These are phyloP conservation scores for Filobasidium floriforme DNA, from an alignment of 768 basidiomycete species.

Conservation along the genomic window DNA sequence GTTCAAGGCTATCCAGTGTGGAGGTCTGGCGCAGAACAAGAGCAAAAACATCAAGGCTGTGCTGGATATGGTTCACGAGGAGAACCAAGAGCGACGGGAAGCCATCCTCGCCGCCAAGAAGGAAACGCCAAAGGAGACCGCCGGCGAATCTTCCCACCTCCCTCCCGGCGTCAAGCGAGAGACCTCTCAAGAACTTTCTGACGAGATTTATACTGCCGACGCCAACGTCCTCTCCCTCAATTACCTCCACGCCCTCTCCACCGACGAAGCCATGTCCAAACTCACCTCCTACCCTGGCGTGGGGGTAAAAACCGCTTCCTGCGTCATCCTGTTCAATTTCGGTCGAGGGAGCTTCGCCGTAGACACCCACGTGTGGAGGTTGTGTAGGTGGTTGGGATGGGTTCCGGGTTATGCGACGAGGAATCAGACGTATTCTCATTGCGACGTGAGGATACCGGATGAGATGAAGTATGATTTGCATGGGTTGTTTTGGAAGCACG, in stretches of 20 bases:
- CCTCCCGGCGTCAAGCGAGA: not conserved
- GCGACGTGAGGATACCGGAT: slow-evolving; percentile 36
- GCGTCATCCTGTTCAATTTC: slow-evolving; percentile 37
- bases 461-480: slow-evolving; percentile 38
- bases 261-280: slow-evolving; percentile 34
- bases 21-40: slow-evolving; percentile 36
- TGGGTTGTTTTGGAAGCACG: slow-evolving; percentile 36
- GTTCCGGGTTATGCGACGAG: slow-evolving; percentile 30
- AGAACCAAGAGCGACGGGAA: slow-evolving; percentile 22
- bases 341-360: slow-evolving; percentile 35
- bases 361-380: slow-evolving; percentile 39
- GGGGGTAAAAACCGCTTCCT: slow-evolving; percentile 39
- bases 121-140: not conserved
- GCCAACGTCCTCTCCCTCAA: slow-evolving; percentile 29
- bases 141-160: not conserved
- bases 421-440: slow-evolving; percentile 37
- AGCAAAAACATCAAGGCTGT: slow-evolving; percentile 35
- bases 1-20: slow-evolving; percentile 36
- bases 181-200: not conserved
- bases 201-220: slow-evolving; percentile 10
- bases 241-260: slow-evolving; percentile 34
- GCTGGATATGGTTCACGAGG: slow-evolving; percentile 27
- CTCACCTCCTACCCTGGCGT: slow-evolving; percentile 34
- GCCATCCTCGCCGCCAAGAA: slow-evolving; percentile 1
- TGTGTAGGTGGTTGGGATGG: slow-evolving; percentile 38